Percentiles rank a stretch among this genome's conserved stretches.
Evolutionary conservation across 1,139 yeast species (phyloP).

Genomic region (Yamadazyma dushanensis): DNA sequence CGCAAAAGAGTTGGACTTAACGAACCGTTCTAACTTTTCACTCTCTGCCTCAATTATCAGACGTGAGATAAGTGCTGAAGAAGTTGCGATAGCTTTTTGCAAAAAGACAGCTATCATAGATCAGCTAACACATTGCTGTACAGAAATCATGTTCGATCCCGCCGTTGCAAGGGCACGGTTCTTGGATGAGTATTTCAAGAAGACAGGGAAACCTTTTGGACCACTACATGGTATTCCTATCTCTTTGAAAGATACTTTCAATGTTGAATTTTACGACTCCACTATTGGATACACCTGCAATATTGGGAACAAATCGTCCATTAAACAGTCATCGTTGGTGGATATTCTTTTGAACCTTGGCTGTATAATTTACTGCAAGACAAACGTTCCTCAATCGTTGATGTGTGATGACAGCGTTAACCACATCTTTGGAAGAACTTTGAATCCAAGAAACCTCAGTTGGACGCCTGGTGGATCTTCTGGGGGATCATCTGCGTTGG

Average conservation of each 20-base stretch:
- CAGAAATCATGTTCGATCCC: conserved; percentile 34
- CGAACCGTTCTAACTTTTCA: too few species aligned
- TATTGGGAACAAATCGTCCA: conserved; percentile 18
- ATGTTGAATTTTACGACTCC: conserved; percentile 43
- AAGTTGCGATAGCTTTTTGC: conserved; percentile 14
- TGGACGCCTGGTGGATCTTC: conserved; percentile 81
- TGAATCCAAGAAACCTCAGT: conserved; percentile 67
- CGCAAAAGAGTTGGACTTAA: too few species aligned
- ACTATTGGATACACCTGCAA: too few species aligned
- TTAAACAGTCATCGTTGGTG: background rate
- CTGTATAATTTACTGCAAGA: conserved; percentile 34
- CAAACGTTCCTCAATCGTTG: conserved; percentile 56
- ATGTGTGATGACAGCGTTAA: conserved; percentile 57
- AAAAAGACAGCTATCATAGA: conserved; percentile 42
- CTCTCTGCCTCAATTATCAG: too few species aligned
- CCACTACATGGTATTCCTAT: conserved; percentile 38
- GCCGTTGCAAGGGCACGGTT: conserved; percentile 26
- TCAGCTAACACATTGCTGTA: conserved; percentile 36
- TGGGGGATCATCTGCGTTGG: conserved; percentile 95
- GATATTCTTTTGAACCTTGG: conserved; percentile 13
- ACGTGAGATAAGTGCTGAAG: too few species aligned
- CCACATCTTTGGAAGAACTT: conserved; percentile 27
- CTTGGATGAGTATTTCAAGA: conserved; percentile 23
- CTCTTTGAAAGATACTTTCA: conserved; percentile 30
- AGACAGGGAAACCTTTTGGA: conserved; percentile 24